Evolutionary conservation across 2,329 filamentous ascomycete species (phyloP), one percentile per base, ranked within the genome.

Genomic region (Cordyceps fumosorosea): DNA sequence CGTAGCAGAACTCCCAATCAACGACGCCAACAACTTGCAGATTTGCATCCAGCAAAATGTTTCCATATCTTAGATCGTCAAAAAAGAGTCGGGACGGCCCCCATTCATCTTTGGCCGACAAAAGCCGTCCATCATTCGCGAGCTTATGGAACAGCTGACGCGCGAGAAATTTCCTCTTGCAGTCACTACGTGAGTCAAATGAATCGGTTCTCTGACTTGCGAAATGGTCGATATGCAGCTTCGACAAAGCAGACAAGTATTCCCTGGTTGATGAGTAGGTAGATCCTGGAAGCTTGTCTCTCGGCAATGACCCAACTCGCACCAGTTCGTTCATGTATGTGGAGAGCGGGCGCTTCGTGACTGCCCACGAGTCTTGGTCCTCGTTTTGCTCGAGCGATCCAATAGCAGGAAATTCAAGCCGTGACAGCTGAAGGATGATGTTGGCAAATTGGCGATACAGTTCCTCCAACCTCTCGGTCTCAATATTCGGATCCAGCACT

Each of bases 391-490:
- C 14, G 8, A 51, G 22, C 22, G 56, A 24, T 3, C 45, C 29
- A 10, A 58, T 58, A 7, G 16, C 20, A n/a, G 40, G 18, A 59
- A 22, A 16, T 29, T 42, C 34, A 40, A 14, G 3, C 7, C 50
- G 3, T 5, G 26, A 37, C 2, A 59, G 45, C 11, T 65, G 57
- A 1, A 62, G 47, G 5, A 65, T 26, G 32, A 62, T 54, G 20
- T 44, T 22, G 3, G 58, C 58, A 18, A 62, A 45, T 37, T 66
- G 61, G 2, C 56, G 16, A 50, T 63, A 61, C 26, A 63, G 54
- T 5, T 24, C 32, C 18, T 66, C 63, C 6, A 66, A 48, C 51
- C 37, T 62, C n/a, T 22, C 37, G 3, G 55, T 11, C n/a, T 66
- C 34, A n/a, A 65, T 54, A 14, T 62, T 22, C 37, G 61, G 55